phyloP scores from a whole-genome alignment of 345 rosid genomes.

The Citrus unshiu region DNA sequence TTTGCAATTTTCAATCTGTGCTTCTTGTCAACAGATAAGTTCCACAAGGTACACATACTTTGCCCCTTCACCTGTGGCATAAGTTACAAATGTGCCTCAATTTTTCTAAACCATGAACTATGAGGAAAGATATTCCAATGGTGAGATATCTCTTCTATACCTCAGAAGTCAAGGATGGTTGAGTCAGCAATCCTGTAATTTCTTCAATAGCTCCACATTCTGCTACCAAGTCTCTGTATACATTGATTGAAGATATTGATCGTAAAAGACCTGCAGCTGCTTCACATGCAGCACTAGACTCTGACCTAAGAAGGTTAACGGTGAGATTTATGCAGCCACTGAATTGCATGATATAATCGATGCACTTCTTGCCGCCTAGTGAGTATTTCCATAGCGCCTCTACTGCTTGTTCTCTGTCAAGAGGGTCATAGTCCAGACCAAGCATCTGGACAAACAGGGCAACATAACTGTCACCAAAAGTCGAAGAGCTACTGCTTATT shows the following conservation, averaged over 20 bases:
- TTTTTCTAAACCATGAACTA: conserved; percentile 17
- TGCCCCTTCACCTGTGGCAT: conserved; percentile 73
- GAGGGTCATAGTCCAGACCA: conserved; percentile 77
- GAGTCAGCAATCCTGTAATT: conserved; percentile 55
- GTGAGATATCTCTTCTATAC: conserved; percentile 44
- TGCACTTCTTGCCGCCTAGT: conserved; percentile 71
- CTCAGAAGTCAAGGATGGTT: conserved; percentile 63
- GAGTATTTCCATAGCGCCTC: conserved; percentile 79
- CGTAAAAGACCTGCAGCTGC: conserved; percentile 89
- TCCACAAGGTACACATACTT: conserved; percentile 72
- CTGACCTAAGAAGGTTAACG: conserved; percentile 68
- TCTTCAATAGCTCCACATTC: conserved; percentile 86
- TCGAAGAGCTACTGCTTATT: conserved; percentile 33
- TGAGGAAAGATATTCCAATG: conserved; percentile 13
- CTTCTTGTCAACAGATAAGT: conserved; percentile 78
- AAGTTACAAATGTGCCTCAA: conserved; percentile 20
- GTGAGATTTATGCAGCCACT: conserved; percentile 73
- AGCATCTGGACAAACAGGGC: conserved; percentile 84
- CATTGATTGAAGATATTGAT: conserved; percentile 60
- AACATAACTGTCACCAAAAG: conserved; percentile 56
- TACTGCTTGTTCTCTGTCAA: conserved; percentile 81
- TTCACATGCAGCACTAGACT: conserved; percentile 55
- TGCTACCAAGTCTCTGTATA: conserved; percentile 70
- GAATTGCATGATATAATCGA: conserved; percentile 74
- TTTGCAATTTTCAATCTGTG: conserved; percentile 58